Evolutionary conservation across 2,329 filamentous ascomycete genomes (phyloP), one percentile per base, ranked within the genome.

Genomic region (Zymoseptoria pseudotritici): DNA sequence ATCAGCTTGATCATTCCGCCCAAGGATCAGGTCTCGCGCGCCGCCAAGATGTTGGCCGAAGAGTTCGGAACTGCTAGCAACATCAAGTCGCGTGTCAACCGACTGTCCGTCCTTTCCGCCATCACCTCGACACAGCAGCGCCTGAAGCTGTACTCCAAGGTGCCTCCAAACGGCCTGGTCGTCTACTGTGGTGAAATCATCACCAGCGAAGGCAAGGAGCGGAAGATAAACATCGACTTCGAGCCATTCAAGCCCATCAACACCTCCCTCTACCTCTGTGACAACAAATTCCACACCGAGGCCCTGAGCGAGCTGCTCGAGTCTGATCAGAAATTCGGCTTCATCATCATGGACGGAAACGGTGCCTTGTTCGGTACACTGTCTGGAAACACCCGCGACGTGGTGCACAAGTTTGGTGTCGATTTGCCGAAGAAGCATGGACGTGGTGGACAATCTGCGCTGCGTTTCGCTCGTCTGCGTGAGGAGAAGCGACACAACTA

Each of bases 121-220:
- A 99, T 99, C 72, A 99, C 94, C 57, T 99, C 94, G 63, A 99
- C 94, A 70, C 95, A 99, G 80, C 94, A 99, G 82, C 90, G 94
- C 76, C 86, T 99, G 67, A 99, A 99, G 85, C 84, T 99, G 54
- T 99, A 99, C 82, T 96, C 92, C 80, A 97, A 97, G 79, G 94
- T 99, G 59, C 94, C 95, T 31, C 91, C 94, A 55, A 99, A 99
- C 78, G 94, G 94, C 62, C 82, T 99, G 67, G 94, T 99, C 67
- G 89, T 99, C 69, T 99, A 99, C 84, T 99, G 94, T 77, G 94
- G 94, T 87, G 94, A 99, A 97, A 97, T 99, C 76, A 88, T 99
- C 82, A 99, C 94, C 59, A 88, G 87, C 29, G 94, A 99, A 82
- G 94, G 94, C 78, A 99, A 99, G 79, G 94, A 99, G 80, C 85